Percentiles rank a stretch among this genome's conserved stretches.
Evolutionary conservation across 225 moss, liverwort and hornwort species (phyloP).

Genomic region (Polytrichum commune): DNA sequence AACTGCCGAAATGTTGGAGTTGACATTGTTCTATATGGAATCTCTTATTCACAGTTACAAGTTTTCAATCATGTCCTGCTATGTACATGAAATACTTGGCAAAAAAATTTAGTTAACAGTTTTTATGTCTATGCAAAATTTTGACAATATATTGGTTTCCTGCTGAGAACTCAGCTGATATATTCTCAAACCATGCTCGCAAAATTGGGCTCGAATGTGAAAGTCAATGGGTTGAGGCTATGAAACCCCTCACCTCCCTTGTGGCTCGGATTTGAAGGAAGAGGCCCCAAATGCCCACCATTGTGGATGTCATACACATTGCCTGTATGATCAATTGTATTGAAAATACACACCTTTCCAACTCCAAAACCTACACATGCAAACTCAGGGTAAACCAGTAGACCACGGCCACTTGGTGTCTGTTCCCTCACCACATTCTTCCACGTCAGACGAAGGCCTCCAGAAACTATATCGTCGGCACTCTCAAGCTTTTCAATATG

Average conservation of each 20-base stretch:
- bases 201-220: conserved; percentile 13
- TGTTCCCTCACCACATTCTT: background rate
- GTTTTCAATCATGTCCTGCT: too few species aligned
- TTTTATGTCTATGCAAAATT: too few species aligned
- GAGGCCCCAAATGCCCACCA: background rate
- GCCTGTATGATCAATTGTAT: conserved; percentile 13
- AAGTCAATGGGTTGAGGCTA: conserved; percentile 12
- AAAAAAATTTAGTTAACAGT: too few species aligned
- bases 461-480: background rate
- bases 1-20: too few species aligned
- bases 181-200: background rate
- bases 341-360: conserved; percentile 19
- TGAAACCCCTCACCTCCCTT: background rate
- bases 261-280: background rate
- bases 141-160: too few species aligned
- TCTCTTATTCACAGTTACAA: too few species aligned
- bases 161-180: too few species aligned
- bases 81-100: too few species aligned
- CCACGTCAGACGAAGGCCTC: background rate
- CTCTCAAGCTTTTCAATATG: conserved; percentile 7
- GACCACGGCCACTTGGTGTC: background rate
- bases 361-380: conserved; percentile 8
- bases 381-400: background rate
- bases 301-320: conserved; percentile 8
- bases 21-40: too few species aligned